Conservation (phyloP, 116 monocot species). For the Trichopus zeylanicus region DNA sequence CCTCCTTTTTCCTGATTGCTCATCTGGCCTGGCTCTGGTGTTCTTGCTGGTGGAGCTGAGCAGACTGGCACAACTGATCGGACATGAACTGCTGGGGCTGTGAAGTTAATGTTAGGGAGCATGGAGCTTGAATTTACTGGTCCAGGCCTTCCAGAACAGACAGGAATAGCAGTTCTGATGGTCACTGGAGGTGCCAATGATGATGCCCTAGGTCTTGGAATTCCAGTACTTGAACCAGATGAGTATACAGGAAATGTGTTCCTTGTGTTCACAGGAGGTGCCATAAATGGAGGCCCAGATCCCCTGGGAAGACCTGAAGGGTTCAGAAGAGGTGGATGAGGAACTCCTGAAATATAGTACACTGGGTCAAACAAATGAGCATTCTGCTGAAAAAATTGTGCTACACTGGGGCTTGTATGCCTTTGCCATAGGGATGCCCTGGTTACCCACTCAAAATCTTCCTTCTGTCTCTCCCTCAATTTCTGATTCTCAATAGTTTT, state of each 20-base stretch:
- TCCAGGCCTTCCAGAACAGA: slow-evolving; percentile 23
- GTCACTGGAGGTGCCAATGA: slow-evolving; percentile 33
- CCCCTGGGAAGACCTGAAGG: neutral
- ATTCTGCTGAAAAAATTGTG: slow-evolving; percentile 2
- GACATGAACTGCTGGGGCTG: slow-evolving; percentile 30
- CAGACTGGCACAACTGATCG: slow-evolving; percentile 20
- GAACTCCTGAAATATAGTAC: neutral
- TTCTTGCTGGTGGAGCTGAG: slow-evolving; percentile 13
- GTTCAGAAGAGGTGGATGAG: neutral
- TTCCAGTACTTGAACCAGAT: neutral
- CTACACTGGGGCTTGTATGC: neutral
- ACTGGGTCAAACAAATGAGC: neutral
- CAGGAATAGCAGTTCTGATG: slow-evolving; percentile 27
- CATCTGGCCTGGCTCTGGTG: neutral
- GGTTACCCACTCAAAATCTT: slow-evolving; percentile 2
- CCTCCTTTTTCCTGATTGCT: slow-evolving; percentile 3
- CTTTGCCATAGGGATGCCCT: slow-evolving; percentile 4
- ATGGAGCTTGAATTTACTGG: neutral
- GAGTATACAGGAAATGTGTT: neutral
- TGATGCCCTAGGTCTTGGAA: slow-evolving; percentile 5
- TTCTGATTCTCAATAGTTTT: slow-evolving; percentile 4
- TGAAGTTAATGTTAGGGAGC: neutral
- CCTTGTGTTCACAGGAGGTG: neutral
- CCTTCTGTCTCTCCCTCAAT: neutral
- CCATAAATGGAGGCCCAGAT: neutral